Percentiles rank a stretch among this genome's conserved stretches.
phyloP scores from a whole-genome alignment of 2,329 filamentous ascomycete genomes.

The Lecanicillium sp. region DNA sequence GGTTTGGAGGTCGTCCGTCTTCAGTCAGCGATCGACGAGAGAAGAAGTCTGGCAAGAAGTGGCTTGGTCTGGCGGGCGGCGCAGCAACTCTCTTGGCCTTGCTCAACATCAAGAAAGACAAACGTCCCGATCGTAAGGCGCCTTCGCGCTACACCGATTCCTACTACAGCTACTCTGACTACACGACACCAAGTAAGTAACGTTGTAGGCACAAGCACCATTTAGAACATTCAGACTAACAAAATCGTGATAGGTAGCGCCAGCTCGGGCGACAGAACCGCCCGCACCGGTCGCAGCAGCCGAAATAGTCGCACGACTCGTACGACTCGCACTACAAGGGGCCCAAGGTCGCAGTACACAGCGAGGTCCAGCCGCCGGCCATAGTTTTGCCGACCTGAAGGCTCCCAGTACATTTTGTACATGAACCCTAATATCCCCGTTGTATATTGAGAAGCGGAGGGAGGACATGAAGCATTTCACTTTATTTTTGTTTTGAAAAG shows the following conservation, averaged over 20 bases:
- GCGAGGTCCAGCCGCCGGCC: background rate
- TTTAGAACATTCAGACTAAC: conserved; percentile 4
- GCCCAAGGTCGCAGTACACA: no score
- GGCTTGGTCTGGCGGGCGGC: conserved; percentile 44
- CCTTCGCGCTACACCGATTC: conserved; percentile 42
- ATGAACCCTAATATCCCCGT: background rate
- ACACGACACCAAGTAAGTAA: conserved; percentile 43
- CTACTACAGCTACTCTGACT: conserved; percentile 44
- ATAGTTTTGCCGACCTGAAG: background rate
- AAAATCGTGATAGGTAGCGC: conserved; percentile 31
- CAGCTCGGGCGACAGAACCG: conserved; percentile 36
- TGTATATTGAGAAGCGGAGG: no score
- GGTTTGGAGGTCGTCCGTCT: conserved; percentile 40
- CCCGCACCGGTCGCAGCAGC: conserved; percentile 21
- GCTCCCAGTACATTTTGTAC: background rate
- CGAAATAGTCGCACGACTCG: background rate
- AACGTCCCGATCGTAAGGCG: conserved; percentile 32
- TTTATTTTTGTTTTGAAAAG: no score
- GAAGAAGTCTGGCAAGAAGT: conserved; percentile 43
- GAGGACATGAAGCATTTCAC: no score
- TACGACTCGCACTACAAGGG: background rate
- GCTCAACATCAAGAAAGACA: conserved; percentile 45
- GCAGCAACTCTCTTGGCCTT: conserved; percentile 44
- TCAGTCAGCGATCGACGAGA: conserved; percentile 31
- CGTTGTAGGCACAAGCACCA: conserved; percentile 2